phyloP scores from a whole-genome alignment of 805 yeast species.

The Soucietia sequanensis region DNA sequence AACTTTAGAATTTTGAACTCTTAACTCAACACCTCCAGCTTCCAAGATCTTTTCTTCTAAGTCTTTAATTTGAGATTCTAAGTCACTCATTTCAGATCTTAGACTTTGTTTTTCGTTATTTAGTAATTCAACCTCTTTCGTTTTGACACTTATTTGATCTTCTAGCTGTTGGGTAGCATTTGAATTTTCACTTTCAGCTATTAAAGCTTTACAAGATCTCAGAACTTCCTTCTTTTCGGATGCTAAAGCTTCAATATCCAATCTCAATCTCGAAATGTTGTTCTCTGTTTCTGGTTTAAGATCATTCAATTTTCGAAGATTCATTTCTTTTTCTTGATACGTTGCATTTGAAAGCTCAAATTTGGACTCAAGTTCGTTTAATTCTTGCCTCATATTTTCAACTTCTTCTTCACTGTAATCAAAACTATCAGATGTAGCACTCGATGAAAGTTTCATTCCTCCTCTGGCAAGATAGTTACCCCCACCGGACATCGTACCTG shows the following conservation, averaged over 20 bases:
- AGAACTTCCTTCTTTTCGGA: constrained; percentile 52
- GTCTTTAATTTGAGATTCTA: constrained; percentile 54
- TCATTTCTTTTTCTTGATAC: constrained; percentile 56
- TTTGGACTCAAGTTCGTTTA: constrained; percentile 51
- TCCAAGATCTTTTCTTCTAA: constrained; percentile 81
- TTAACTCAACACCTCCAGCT: constrained; percentile 85
- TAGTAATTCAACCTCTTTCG: constrained; percentile 17
- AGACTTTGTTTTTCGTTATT: constrained; percentile 26
- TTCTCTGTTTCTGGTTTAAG: constrained; percentile 68
- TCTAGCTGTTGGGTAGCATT: constrained; percentile 29
- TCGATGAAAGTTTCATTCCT: constrained; percentile 61
- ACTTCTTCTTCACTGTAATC: constrained; percentile 59
- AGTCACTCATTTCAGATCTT: constrained; percentile 52
- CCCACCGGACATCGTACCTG: constrained; percentile 98
- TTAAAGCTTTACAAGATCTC: constrained; percentile 40
- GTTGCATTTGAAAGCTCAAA: constrained; percentile 51
- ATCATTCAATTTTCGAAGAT: constrained; percentile 58
- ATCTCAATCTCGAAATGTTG: constrained; percentile 52
- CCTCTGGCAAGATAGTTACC: constrained; percentile 73
- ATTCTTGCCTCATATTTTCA: constrained; percentile 49
- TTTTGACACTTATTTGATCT: constrained; percentile 37
- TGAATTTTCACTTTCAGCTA: constrained; percentile 34
- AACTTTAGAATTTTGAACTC: constrained; percentile 78
- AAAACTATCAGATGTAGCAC: constrained; percentile 20
- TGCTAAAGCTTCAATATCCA: constrained; percentile 64